Evolutionary conservation across 305 asterid species (phyloP), one percentile per base, ranked within the genome.

Genomic region (Rubia balearica): DNA sequence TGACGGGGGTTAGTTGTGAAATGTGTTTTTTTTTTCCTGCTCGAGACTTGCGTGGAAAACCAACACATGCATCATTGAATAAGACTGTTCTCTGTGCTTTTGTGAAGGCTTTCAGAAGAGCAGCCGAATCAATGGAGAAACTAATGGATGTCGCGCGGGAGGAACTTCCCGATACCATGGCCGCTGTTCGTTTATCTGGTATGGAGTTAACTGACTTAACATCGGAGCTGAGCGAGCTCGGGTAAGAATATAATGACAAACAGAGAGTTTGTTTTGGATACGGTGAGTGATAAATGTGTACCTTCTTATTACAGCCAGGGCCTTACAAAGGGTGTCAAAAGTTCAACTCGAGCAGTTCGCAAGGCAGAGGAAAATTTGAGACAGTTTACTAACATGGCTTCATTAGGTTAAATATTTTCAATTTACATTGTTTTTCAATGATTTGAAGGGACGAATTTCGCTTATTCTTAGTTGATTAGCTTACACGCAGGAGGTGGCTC

Each of bases 131-230:
- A 3, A 71, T 91, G 81, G 96, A 84, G 79, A 89, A 88, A 84
- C 83, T 91, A 70, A 80, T 91, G 93, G 90, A 91, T 65, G 84
- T 80, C 71, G 82, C 89, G 4, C 85, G 90, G 76, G 98, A 88
- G 84, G 98, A 92, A 82, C 87, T 92, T 51, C 98, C 98, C 0
- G 95, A 86, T 67, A 92, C 96, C 19, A 90, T 92, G 98, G 96
- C 96, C 75, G 96, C 96, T 40, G 85, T 90, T 67, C 90, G 98
- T 68, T 78, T 90, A 76, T 92, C 98, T 63, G 96, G 98, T 75
- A 88, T 92, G 98, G 98, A 92, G 84, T 83, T 92, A 77, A 90
- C 89, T 48, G 96, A 92, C 75, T 83, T 90, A 59, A 92, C 98
- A 17, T 84, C 83, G 86, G 98, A 92, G 86, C 96, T 92, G 64